phyloP scores from a whole-genome alignment of 495 filamentous ascomycete species.

The Pyronema omphalodes region DNA sequence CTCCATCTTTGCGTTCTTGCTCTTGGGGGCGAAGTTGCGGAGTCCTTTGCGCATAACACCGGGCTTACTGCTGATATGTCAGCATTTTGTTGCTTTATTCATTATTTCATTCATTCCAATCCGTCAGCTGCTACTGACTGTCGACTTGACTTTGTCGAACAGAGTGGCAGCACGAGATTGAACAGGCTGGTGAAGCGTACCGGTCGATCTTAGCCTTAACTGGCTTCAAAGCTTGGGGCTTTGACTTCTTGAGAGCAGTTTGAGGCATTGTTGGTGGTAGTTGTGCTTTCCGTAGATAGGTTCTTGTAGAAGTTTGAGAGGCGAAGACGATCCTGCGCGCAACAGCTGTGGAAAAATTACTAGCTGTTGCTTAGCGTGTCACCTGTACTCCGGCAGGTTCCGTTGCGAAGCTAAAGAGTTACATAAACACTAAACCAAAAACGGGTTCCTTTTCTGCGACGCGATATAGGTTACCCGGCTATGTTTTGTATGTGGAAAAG shows the following conservation, averaged over 20 bases:
- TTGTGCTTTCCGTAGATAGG: background rate
- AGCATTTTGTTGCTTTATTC: background rate
- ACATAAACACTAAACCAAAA: background rate
- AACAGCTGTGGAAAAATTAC: background rate
- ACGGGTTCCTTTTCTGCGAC: background rate
- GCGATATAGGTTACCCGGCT: no score
- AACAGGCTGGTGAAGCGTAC: background rate
- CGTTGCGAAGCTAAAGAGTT: background rate
- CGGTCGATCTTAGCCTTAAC: constrained; percentile 1
- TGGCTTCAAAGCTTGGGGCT: background rate
- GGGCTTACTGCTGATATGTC: constrained; percentile 8
- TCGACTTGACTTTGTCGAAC: background rate
- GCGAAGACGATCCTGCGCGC: background rate
- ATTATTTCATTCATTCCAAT: no score
- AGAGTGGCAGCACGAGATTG: background rate
- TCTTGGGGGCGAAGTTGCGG: constrained; percentile 48
- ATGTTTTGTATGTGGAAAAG: no score
- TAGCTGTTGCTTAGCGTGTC: background rate
- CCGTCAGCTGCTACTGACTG: no score
- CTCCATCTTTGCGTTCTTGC: constrained; percentile 36
- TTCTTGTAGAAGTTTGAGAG: background rate
- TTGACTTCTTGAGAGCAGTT: constrained; percentile 4
- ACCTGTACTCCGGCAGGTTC: background rate
- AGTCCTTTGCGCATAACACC: constrained; percentile 36
- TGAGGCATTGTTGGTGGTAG: constrained; percentile 2